Conservation (phyloP, 2,329 filamentous ascomycete genomes). For the Exophiala mesophila region DNA sequence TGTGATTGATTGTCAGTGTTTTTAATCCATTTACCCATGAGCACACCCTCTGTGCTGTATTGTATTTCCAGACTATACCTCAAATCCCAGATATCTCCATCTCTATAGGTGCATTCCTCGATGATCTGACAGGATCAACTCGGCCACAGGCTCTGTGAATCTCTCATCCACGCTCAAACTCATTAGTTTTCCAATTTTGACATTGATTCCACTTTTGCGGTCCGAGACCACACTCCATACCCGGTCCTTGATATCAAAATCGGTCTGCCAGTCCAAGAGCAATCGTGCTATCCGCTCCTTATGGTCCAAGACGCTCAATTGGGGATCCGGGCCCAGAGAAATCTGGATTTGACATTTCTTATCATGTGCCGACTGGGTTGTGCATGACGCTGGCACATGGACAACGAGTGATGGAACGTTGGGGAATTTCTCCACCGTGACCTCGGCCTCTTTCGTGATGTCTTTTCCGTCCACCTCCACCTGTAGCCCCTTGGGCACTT, state of each 20-base stretch:
- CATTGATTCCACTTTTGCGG: conserved; percentile 15
- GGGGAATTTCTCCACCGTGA: conserved; percentile 18
- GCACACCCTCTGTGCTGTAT: no score
- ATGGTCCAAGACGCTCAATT: conserved; percentile 26
- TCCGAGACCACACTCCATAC: conserved; percentile 27
- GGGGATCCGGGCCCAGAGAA: conserved; percentile 33
- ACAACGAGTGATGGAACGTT: conserved; percentile 22
- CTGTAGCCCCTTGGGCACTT: conserved; percentile 20
- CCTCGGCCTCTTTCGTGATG: conserved; percentile 17
- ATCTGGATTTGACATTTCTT: conserved; percentile 36
- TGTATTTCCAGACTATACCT: neutral
- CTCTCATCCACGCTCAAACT: conserved; percentile 28
- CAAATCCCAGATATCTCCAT: neutral
- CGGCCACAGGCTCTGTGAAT: conserved; percentile 27
- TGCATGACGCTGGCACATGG: conserved; percentile 11
- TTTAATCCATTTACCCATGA: no score
- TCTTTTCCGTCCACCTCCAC: conserved; percentile 22
- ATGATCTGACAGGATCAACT: conserved; percentile 28
- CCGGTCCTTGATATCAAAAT: conserved; percentile 28
- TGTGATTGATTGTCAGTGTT: no score
- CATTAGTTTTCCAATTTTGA: conserved; percentile 25
- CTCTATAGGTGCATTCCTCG: conserved; percentile 17
- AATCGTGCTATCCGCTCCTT: conserved; percentile 21
- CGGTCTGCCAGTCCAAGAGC: conserved; percentile 28
- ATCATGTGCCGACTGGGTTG: neutral